These are phyloP conservation scores for Periconia digitata DNA, from an alignment of 2,329 filamentous ascomycete genomes.

Conservation along the genomic window DNA sequence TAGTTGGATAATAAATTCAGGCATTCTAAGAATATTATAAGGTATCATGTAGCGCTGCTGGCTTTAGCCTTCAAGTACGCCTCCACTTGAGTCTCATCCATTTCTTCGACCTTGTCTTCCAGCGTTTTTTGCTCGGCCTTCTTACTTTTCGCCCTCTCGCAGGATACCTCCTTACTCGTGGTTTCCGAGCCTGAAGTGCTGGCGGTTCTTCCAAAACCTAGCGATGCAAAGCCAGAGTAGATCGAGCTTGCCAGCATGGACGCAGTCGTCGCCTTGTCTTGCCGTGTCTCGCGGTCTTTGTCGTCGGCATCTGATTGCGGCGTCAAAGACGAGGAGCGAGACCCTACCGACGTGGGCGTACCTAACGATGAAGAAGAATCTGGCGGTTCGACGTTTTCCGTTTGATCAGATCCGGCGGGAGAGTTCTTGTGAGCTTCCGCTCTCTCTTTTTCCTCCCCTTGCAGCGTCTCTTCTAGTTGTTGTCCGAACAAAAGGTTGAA, in stretches of 20 bases:
- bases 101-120: conserved; percentile 23
- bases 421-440: conserved; percentile 1
- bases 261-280: conserved; percentile 12
- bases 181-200: conserved; percentile 27
- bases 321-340: conserved; percentile 9
- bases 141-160: conserved; percentile 3
- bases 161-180: conserved; percentile 5
- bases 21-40: too few relatives aligned
- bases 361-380: conserved; percentile 12
- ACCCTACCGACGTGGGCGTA: conserved; percentile 11
- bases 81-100: conserved; percentile 29
- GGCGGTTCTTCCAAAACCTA: conserved; percentile 40
- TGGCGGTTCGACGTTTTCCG: background rate
- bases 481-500: conserved; percentile 50
- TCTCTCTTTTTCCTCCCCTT: conserved; percentile 10
- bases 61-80: conserved; percentile 16
- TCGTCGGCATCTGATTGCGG: conserved; percentile 7
- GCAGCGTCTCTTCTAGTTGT: conserved; percentile 41
- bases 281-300: conserved; percentile 10
- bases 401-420: background rate
- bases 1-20: too few relatives aligned
- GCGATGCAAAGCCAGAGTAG: conserved; percentile 25
- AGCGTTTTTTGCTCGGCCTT: conserved; percentile 8
- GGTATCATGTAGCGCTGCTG: background rate
- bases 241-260: conserved; percentile 27